Evolutionary conservation across 2,329 filamentous ascomycete genomes (phyloP).

Genomic region (Epichloe aotearoae): DNA sequence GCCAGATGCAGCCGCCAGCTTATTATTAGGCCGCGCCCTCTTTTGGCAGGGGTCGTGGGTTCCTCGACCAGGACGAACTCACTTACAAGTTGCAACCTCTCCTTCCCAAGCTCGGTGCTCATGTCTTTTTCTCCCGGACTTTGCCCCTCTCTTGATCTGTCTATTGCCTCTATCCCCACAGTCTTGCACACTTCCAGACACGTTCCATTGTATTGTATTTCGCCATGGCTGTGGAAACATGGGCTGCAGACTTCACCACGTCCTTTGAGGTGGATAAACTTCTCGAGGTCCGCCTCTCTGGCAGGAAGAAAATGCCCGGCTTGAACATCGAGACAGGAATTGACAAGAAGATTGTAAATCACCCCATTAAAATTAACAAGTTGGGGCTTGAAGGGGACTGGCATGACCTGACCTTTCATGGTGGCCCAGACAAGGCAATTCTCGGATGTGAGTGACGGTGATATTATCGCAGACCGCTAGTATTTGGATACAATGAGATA

Average conservation of each 20-base stretch:
- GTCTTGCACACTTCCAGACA: neutral
- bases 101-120: too few relatives aligned
- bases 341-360: conserved; percentile 33
- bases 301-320: conserved; percentile 40
- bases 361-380: conserved; percentile 30
- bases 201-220: neutral
- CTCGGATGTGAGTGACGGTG: conserved; percentile 33
- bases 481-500: too few relatives aligned
- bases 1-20: too few relatives aligned
- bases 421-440: conserved; percentile 50
- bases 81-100: too few relatives aligned
- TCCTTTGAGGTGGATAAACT: conserved; percentile 35
- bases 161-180: too few relatives aligned
- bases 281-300: conserved; percentile 42
- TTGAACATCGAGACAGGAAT: conserved; percentile 42
- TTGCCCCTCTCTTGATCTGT: too few relatives aligned
- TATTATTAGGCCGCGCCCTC: too few relatives aligned
- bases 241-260: conserved; percentile 21
- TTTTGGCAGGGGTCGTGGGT: too few relatives aligned
- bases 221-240: conserved; percentile 1
- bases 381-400: conserved; percentile 45
- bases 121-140: too few relatives aligned
- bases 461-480: neutral
- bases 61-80: too few relatives aligned
- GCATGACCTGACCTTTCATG: conserved; percentile 48